Conservation (phyloP, 148 eudicot genomes). For the Camellia granthamiana region DNA sequence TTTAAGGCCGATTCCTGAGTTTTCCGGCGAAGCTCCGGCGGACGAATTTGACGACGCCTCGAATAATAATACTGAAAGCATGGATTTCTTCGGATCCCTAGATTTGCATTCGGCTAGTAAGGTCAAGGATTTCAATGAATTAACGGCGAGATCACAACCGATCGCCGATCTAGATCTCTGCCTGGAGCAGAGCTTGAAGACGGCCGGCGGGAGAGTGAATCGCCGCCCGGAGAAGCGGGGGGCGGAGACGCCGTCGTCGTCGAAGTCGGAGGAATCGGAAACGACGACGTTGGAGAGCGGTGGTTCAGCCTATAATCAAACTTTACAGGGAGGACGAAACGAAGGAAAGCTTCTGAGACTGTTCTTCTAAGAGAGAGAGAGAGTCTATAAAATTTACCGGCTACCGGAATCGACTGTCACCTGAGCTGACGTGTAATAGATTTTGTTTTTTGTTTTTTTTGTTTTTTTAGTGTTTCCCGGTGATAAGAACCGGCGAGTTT, state of each 20-base stretch:
- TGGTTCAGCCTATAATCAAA: slow-evolving; percentile 6
- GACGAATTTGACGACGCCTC: slow-evolving; percentile 14
- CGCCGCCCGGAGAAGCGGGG: slow-evolving; percentile 13
- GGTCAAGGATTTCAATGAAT: not conserved
- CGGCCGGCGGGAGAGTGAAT: slow-evolving; percentile 21
- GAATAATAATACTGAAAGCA: not conserved
- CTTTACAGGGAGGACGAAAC: slow-evolving; percentile 11
- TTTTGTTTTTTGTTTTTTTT: not conserved
- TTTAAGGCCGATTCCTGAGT: slow-evolving; percentile 21
- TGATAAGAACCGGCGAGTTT: not conserved
- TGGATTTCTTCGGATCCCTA: slow-evolving; percentile 21
- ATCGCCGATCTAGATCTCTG: slow-evolving; percentile 19
- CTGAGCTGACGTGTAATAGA: not conserved
- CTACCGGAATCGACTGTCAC: not conserved
- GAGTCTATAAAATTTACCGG: not conserved
- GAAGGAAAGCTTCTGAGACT: slow-evolving; percentile 36
- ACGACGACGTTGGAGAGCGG: slow-evolving; percentile 49
- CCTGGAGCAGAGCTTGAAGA: slow-evolving; percentile 17
- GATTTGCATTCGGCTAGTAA: slow-evolving; percentile 11
- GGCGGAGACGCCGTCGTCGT: slow-evolving; percentile 23
- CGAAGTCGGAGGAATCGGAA: slow-evolving; percentile 37
- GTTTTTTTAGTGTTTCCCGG: not conserved
- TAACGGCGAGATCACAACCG: not conserved
- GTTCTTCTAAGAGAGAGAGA: slow-evolving; percentile 18
- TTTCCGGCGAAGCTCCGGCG: not conserved